Conservation (phyloP, 2,329 filamentous ascomycete species). For the Aureobasidium sp. region DNA sequence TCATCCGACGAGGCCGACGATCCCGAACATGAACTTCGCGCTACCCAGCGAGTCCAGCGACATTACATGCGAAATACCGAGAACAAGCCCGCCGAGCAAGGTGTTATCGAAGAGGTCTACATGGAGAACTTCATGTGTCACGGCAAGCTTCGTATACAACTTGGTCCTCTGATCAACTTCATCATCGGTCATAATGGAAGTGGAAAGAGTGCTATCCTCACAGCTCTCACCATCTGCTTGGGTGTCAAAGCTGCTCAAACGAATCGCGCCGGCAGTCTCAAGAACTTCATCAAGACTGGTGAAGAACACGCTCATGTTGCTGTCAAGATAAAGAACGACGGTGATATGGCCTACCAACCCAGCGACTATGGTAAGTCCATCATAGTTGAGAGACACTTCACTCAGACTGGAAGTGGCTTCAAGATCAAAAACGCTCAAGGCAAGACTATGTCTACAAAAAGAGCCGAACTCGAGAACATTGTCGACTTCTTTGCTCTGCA, state of each 20-base stretch:
- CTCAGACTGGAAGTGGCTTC: slow-evolving; percentile 66
- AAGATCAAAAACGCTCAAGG: slow-evolving; percentile 70
- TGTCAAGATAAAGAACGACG: slow-evolving; percentile 86
- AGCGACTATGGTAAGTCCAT: slow-evolving; percentile 79
- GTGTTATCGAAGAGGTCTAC: slow-evolving; percentile 78
- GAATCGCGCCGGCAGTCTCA: slow-evolving; percentile 82
- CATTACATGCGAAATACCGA: slow-evolving; percentile 30
- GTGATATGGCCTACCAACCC: slow-evolving; percentile 72
- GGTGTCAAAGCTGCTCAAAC: slow-evolving; percentile 89
- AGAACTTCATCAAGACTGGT: slow-evolving; percentile 85
- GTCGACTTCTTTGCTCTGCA: slow-evolving; percentile 88
- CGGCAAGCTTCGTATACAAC: slow-evolving; percentile 63
- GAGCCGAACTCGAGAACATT: slow-evolving; percentile 81
- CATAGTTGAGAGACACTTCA: slow-evolving; percentile 84
- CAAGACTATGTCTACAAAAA: slow-evolving; percentile 70
- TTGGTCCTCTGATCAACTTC: slow-evolving; percentile 97
- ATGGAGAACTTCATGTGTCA: slow-evolving; percentile 98
- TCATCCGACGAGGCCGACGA: slow-evolving; percentile 19
- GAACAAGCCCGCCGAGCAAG: slow-evolving; percentile 71
- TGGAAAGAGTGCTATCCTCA: slow-evolving; percentile 92
- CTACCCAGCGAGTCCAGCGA: slow-evolving; percentile 22
- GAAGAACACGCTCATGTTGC: slow-evolving; percentile 63
- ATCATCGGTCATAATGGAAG: slow-evolving; percentile 97
- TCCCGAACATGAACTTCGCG: slow-evolving; percentile 19
- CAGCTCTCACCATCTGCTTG: slow-evolving; percentile 86